phyloP scores from a whole-genome alignment of 225 moss, liverwort and hornwort genomes.

The Anthoceros angustus region DNA sequence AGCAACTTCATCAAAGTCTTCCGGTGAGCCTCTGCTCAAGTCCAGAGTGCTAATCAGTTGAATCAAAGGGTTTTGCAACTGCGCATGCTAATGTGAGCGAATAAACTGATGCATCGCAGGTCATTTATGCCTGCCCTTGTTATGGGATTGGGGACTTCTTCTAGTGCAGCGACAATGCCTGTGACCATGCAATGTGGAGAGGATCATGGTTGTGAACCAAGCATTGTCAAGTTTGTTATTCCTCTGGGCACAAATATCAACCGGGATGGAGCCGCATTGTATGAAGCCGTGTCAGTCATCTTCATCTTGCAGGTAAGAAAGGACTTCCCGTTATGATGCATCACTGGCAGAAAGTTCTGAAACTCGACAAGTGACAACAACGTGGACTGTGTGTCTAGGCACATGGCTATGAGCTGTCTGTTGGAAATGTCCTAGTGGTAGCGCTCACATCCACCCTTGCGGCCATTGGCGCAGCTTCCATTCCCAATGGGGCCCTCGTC shows the following conservation, averaged over 20 bases:
- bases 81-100: no score
- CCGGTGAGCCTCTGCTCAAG: constrained; percentile 24
- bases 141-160: constrained; percentile 68
- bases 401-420: constrained; percentile 54
- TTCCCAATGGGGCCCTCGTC: constrained; percentile 66
- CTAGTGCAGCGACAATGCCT: constrained; percentile 88
- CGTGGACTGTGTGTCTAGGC: constrained; percentile 20
- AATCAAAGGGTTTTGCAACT: no score
- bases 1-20: constrained; percentile 49
- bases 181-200: constrained; percentile 73
- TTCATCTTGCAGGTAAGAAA: constrained; percentile 37
- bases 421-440: constrained; percentile 59
- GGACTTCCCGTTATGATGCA: not conserved
- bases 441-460: constrained; percentile 68
- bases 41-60: no score
- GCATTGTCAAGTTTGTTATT: constrained; percentile 79
- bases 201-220: constrained; percentile 49
- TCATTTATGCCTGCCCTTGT: constrained; percentile 62
- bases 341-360: not conserved
- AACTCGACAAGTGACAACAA: not conserved
- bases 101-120: constrained; percentile 14
- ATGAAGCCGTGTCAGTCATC: constrained; percentile 88
- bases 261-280: constrained; percentile 83
- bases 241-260: constrained; percentile 93
- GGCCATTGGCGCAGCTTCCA: constrained; percentile 81